Evolutionary conservation across 164 flowering plant species (phyloP).

Genomic region (Vitis rotundifolia): DNA sequence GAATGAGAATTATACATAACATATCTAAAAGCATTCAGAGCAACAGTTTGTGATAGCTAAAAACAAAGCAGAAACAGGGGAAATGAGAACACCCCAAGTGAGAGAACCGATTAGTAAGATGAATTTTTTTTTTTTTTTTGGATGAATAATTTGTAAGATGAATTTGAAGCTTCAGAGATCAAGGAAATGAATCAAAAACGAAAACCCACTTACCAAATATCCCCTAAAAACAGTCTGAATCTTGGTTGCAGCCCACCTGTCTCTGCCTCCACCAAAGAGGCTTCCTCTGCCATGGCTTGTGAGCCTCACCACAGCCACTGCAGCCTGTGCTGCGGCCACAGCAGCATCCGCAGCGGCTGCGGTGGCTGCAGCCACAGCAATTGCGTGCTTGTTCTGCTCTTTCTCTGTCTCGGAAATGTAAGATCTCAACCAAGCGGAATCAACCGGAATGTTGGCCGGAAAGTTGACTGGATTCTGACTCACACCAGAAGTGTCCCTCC

Average conservation of each 20-base stretch:
- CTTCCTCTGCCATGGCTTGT: conserved; percentile 50
- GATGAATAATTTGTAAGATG: neutral
- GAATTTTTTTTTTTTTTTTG: neutral
- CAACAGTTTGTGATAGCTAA: too few species aligned
- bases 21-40: too few species aligned
- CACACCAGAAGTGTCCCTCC: conserved; percentile 19
- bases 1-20: too few species aligned
- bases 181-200: neutral
- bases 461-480: conserved; percentile 20
- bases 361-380: conserved; percentile 72
- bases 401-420: conserved; percentile 39
- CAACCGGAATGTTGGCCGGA: conserved; percentile 6
- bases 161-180: neutral
- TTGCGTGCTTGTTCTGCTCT: conserved; percentile 68
- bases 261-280: conserved; percentile 29
- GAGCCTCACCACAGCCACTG: conserved; percentile 62
- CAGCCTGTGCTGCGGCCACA: conserved; percentile 70
- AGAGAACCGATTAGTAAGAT: neutral
- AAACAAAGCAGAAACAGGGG: neutral
- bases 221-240: conserved; percentile 64
- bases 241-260: conserved; percentile 50
- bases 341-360: conserved; percentile 76
- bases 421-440: conserved; percentile 43
- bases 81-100: neutral
- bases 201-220: conserved; percentile 48